Evolutionary conservation across 257 asterid genomes (phyloP), one percentile per base, ranked within the genome.

Genomic region (Nicotiana tabacum): DNA sequence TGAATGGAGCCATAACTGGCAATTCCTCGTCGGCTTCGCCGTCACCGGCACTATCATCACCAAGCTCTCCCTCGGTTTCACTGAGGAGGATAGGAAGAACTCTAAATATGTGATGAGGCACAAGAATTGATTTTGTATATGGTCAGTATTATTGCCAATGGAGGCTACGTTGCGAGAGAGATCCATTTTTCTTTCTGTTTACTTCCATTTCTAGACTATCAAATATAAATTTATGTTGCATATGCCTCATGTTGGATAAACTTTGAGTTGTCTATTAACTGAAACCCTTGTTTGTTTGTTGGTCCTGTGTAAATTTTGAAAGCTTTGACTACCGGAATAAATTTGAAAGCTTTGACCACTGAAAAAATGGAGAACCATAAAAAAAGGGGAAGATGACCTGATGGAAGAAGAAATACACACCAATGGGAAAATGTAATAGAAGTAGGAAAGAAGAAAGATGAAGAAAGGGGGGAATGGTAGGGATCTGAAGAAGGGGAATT

Each of bases 21-120:
- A 3, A 2, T 85, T 88, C 74, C 87, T 85, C 9, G 86, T 85
- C 62, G 90, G 90, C 2, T 88, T 88, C 80, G 89, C 87, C n/a
- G 11, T 88, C 82, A 85, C 90, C 35, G 87, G 88, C 62, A 9
- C 85, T 64, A 56, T 88, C 58, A 80, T 88, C 57, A 84, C 89
- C 77, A 88, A 83, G 81, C 6, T 88, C 1, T 77, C 89, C 85
- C 84, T 86, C 66, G 81, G 89, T 39, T 85, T 88, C 58, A 85
- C 86, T 37, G 86, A 85, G 87, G 90, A 88, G 86, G 89, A 88
- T 21, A 86, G 83, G 48, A 85, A 88, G 85, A 83, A 82, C 27
- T 88, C 89, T 10, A 81, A 69, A 2, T 30, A 1, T 30, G 33
- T 2, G 33, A 30, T 1, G 33, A 30, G 33, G 33, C 33, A 30